Evolutionary conservation across 176 grass and related monocot species (phyloP), one percentile per base, ranked within the genome.

Genomic region (Aegilops sharonensis): DNA sequence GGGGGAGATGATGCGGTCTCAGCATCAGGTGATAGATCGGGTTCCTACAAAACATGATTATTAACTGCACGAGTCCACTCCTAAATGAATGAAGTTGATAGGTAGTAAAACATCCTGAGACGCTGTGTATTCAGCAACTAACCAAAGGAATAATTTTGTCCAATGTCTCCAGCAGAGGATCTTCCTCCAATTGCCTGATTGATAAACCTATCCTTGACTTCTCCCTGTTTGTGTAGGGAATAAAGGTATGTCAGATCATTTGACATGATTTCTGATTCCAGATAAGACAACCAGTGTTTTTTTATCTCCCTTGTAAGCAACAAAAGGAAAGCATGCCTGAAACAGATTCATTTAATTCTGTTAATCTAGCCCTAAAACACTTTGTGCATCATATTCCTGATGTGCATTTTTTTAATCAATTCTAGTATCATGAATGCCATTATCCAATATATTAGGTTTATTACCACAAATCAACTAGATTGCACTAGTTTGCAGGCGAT

Each of bases 101-200:
- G 8, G 54, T 59, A 59, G 20, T 1, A 21, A 78, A 23, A 27
- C 6, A 20, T 5, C 27, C n/a, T 24, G 24, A 75, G 23, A 60
- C 18, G 54, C 9, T 73, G 11, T 68, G 42, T 17, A 80, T 69
- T 75, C 35, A 69, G 56, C 14, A 81, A 82, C 84, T 88, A 31
- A 93, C 88, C 86, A 91, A 85, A 83, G 91, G 90, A 91, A 95
- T 95, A 81, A 95, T 89, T 95, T 95, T 95, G 68, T 98, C 96
- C 88, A 98, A 82, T 86, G 93, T 98, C 79, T 90, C 90, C 79
- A 95, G 52, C 17, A 98, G 54, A 90, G 96, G 96, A 94, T 98
- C 96, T 70, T 92, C 91, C 81, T 98, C 96, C 81, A 98, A 42
- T 82, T 95, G 96, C 78, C 84, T 98, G 61, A 95, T 95, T 83